These are phyloP conservation scores for Agarophyton chilense DNA, from an alignment of 23 red algal genomes.

Conservation along the genomic window DNA sequence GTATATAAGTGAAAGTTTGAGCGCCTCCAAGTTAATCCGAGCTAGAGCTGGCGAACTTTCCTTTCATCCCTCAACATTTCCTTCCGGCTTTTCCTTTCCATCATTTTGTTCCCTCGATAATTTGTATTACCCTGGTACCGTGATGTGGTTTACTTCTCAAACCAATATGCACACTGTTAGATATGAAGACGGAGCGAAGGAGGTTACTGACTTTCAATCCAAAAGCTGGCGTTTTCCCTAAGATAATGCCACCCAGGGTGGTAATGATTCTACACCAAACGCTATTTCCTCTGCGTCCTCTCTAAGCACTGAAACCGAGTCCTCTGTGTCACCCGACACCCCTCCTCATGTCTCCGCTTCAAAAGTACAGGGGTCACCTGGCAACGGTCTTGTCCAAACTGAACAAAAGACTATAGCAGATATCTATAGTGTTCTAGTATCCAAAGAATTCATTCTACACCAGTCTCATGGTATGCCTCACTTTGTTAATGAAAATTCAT, in stretches of 20 bases:
- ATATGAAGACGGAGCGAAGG: conserved; percentile 33
- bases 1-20: too few relatives aligned
- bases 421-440: conserved; percentile 4
- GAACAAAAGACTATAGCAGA: neutral
- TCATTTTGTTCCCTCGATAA: neutral
- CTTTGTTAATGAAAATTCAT: conserved; percentile 37
- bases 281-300: neutral
- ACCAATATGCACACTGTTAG: neutral
- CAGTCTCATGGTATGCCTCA: conserved; percentile 5
- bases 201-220: neutral
- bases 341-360: neutral
- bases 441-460: conserved; percentile 34
- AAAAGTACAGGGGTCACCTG: neutral
- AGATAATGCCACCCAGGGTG: neutral
- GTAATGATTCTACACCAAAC: neutral
- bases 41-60: too few relatives aligned
- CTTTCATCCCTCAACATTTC: too few relatives aligned
- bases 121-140: neutral
- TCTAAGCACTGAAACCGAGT: neutral
- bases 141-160: neutral
- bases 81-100: too few relatives aligned
- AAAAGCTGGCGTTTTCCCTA: neutral
- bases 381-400: neutral
- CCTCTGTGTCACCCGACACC: too few relatives aligned
- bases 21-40: too few relatives aligned